Evolutionary conservation across 805 yeast genomes (phyloP), one percentile per base, ranked within the genome.

Genomic region (Teunomyces gatunensis): DNA sequence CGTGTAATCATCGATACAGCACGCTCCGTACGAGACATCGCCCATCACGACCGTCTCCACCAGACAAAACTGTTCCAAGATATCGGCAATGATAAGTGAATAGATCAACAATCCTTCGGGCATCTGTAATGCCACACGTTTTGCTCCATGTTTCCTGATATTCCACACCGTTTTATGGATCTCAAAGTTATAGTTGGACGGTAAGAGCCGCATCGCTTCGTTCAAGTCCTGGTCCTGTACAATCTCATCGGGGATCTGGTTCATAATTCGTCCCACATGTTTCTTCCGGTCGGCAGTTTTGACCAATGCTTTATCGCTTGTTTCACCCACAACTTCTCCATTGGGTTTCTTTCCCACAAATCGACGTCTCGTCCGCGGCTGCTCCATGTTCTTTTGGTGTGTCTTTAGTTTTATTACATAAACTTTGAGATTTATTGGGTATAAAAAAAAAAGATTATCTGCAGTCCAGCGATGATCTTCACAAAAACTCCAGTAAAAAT

Each of bases 1-100:
- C 0, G 99, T 91, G 62, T 77, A 94, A 61, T 94, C 99, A 64
- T 94, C 99, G 40, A 94, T 90, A 68, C 99, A 94, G 64, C 99
- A 94, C 0, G 99, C 99, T 37, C 99, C 99, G 60, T 94, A 94
- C 0, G 97, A 89, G 0, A 94, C 99, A 65, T 94, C 99, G 2
- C 99, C 99, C 99, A 94, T 94, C 2, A 92, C 94, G 1, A 94
- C 74, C 0, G 91, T 87, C 60, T 91, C 96, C 45, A 86, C 89
- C 2, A 71, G 67, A 63, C 97, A 91, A 57, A 94, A 92, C 65
- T 91, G 96, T 60, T 89, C 96, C 30, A 94, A 63, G 20, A 94
- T 92, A 67, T 94, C 99, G 3, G 96, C 79, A n/a, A 94, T 81
- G 33, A 94, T 79, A 50, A 96, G 75, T 0, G 97, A 84, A 62